These are phyloP conservation scores for Diaporthe sp. DNA, from an alignment of 2,329 filamentous ascomycete species.

Conservation along the genomic window DNA sequence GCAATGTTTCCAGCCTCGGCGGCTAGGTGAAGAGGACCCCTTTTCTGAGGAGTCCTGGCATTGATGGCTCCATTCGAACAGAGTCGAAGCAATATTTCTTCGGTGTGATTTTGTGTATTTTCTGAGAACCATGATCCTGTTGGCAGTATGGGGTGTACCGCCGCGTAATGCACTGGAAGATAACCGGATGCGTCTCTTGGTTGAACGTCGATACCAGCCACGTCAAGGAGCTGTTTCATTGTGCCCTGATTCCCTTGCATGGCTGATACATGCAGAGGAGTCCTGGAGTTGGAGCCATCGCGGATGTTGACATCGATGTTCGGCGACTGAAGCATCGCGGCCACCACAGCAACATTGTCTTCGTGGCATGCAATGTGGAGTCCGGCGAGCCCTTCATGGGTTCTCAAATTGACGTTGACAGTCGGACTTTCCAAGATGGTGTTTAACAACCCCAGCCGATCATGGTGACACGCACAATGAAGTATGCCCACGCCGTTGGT, in stretches of 20 bases:
- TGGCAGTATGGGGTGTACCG: not conserved
- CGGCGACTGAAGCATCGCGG: not conserved
- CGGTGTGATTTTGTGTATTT: not conserved
- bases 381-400: not conserved
- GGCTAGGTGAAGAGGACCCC: not conserved
- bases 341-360: not conserved
- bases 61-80: not conserved
- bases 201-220: not conserved
- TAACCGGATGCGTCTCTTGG: not conserved
- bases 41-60: not conserved
- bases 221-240: not conserved
- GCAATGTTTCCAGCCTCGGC: not conserved
- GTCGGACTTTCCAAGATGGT: not conserved
- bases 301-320: slow-evolving; percentile 10
- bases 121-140: not conserved
- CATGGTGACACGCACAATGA: not conserved
- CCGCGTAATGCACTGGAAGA: not conserved
- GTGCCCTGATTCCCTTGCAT: not conserved
- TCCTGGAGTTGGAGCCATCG: not conserved
- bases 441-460: not conserved
- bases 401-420: slow-evolving; percentile 1
- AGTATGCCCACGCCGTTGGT: not conserved
- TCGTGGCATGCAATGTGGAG: not conserved
- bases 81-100: not conserved
- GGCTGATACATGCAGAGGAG: not conserved